Evolutionary conservation across 2,329 filamentous ascomycete genomes (phyloP).

Genomic region (Epichloe typhina): DNA sequence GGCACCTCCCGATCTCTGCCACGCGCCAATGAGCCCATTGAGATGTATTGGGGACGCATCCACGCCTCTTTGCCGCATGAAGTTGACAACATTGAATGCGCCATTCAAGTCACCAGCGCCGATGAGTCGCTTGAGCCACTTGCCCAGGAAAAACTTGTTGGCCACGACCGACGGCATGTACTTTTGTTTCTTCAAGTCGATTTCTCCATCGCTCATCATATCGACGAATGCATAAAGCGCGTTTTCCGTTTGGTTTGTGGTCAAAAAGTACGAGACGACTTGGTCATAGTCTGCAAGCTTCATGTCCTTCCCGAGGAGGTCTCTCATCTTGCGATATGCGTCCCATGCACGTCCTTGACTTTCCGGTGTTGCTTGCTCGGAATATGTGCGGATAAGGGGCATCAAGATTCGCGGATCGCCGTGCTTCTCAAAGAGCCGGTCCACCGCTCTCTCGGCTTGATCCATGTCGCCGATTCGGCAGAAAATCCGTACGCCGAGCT

Average conservation of each 20-base stretch:
- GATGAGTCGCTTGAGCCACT: constrained; percentile 78
- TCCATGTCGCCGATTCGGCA: constrained; percentile 43
- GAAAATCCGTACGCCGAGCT: constrained; percentile 53
- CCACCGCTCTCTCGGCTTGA: constrained; percentile 42
- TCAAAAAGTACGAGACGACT: constrained; percentile 57
- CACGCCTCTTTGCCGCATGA: constrained; percentile 60
- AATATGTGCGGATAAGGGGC: constrained; percentile 57
- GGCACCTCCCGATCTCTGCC: constrained; percentile 50
- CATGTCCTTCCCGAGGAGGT: constrained; percentile 45
- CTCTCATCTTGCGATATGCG: constrained; percentile 51
- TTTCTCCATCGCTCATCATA: constrained; percentile 61
- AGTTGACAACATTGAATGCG: constrained; percentile 56
- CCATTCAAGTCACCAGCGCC: constrained; percentile 57
- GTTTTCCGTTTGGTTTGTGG: constrained; percentile 48
- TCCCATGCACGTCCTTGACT: constrained; percentile 48
- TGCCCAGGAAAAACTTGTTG: constrained; percentile 75
- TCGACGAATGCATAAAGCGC: constrained; percentile 72
- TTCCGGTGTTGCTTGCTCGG: constrained; percentile 34
- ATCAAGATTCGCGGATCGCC: constrained; percentile 45
- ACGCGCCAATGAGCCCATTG: constrained; percentile 71
- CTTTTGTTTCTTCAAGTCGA: constrained; percentile 32
- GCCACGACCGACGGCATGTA: constrained; percentile 35
- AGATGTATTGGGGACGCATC: constrained; percentile 60
- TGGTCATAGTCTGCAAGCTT: constrained; percentile 64
- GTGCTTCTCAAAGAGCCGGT: constrained; percentile 36